These are phyloP conservation scores for Fragaria ananassa DNA, from an alignment of 306 rosid species.

Conservation along the genomic window DNA sequence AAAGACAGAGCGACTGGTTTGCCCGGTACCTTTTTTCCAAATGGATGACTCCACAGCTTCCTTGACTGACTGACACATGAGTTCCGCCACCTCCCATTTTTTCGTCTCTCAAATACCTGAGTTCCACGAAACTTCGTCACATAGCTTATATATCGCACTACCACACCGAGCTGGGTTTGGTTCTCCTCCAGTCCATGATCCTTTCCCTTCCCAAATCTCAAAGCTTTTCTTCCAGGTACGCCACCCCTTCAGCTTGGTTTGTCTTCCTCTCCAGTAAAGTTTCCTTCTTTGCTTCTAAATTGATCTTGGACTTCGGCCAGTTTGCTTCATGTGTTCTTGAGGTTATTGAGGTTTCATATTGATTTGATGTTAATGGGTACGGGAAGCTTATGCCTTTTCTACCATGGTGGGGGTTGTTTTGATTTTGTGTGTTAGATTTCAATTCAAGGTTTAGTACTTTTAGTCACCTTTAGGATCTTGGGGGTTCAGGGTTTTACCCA, in stretches of 20 bases:
- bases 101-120: not conserved
- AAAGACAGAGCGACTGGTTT: not conserved
- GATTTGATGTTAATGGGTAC: not conserved
- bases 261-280: not conserved
- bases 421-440: not conserved
- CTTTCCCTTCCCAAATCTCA: not conserved
- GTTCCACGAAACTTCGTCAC: not conserved
- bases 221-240: slow-evolving; percentile 13
- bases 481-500: not conserved
- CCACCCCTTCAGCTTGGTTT: not conserved
- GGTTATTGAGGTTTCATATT: slow-evolving; percentile 11
- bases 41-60: not conserved
- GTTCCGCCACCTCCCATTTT: not conserved
- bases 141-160: not conserved
- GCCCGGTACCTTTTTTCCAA: not conserved
- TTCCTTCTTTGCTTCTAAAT: slow-evolving; percentile 10
- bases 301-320: too few species aligned
- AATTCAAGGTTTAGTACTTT: not conserved
- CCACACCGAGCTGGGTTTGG: not conserved
- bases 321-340: slow-evolving; percentile 11
- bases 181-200: not conserved
- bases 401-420: not conserved
- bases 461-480: not conserved
- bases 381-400: not conserved
- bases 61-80: not conserved